Base-by-base conservation (phyloP, 768 basidiomycete genomes). In the Pleurotus sapidus region DNA sequence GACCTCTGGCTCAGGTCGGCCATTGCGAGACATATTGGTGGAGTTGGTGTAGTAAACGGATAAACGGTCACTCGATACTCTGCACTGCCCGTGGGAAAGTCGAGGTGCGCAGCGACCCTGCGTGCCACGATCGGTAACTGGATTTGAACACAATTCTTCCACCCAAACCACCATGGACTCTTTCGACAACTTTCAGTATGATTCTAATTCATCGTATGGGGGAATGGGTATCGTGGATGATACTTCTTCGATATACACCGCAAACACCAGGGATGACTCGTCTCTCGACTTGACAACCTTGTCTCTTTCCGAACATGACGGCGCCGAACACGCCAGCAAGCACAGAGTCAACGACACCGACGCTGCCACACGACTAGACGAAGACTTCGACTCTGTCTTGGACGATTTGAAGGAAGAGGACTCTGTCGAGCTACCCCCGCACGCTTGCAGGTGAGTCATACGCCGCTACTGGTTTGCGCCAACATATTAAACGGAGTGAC, bases 331-430 rank as follows among this genome's bases (percentile, higher is more conserved):
- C 39, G 73, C 70, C 53, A 69, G 65, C 56, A 67, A 72, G 53
- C 59, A 72, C 4, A 65, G 67, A 27, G 55, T 64, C 46, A 70
- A 67, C 24, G 30, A 11, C 51, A 30, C 25, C 38, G 51, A 54
- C 4, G 68, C 71, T 6, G 68, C 63, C 23, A 63, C 68, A 37
- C 69, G 64, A 5, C 68, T 87, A 47, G 89, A 93, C 57, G 93
- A 95, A 55, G 94, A 96, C 66, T 93, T 95, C 61, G 92, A 95
- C 69, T 89, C 84, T 5, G 90, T 93, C 46, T 75, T 96, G 39
- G 94, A 95, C 59, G 94, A 95, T 68, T 68, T 94, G 65, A 95
- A 93, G 72, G 90, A 92, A 61, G 92, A 91, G 62, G 77, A 76
- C 38, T 76, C 83, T 14, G 78, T 93, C 34, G 89, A 95, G 74